A percentile compares a stretch with the other conserved stretches of the same genome.
Conservation (phyloP, 176 grass and related monocot genomes). For the Aegilops bicornis region DNA sequence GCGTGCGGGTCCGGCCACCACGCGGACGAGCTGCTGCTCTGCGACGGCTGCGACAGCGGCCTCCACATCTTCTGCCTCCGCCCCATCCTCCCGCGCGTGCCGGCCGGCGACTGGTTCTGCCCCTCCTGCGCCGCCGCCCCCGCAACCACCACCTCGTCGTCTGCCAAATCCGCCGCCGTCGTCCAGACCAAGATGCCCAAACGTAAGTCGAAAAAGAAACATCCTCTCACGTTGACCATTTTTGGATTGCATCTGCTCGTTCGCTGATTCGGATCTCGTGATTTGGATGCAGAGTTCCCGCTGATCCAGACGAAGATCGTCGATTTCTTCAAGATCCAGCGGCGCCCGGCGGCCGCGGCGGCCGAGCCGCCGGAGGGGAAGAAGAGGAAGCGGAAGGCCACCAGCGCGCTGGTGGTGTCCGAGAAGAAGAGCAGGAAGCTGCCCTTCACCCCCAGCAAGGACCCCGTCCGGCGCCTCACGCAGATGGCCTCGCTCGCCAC, state of each 20-base stretch:
- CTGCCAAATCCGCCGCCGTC: slow-evolving; percentile 26
- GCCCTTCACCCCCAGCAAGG: slow-evolving; percentile 61
- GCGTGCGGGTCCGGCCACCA: slow-evolving; percentile 67
- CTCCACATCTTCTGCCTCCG: slow-evolving; percentile 94
- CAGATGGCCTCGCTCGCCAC: slow-evolving; percentile 96
- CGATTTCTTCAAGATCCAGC: slow-evolving; percentile 95
- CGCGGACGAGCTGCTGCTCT: slow-evolving; percentile 74
- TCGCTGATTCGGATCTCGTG: background rate
- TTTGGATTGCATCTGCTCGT: background rate
- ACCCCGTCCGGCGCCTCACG: slow-evolving; percentile 53
- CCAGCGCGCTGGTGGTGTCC: slow-evolving; percentile 26
- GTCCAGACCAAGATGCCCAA: slow-evolving; percentile 52
- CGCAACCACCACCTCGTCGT: no score
- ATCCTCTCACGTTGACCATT: no score
- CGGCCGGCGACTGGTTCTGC: slow-evolving; percentile 82
- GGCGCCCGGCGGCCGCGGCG: background rate
- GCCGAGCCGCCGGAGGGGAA: slow-evolving; percentile 13
- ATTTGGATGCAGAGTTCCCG: slow-evolving; percentile 52
- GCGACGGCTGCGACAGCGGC: slow-evolving; percentile 80
- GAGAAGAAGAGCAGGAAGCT: slow-evolving; percentile 71
- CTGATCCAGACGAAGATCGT: slow-evolving; percentile 88
- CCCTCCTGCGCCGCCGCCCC: slow-evolving; percentile 49
- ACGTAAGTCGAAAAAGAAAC: background rate
- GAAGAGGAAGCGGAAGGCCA: slow-evolving; percentile 61
- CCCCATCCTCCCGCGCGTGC: slow-evolving; percentile 77